Percentiles rank a stretch among this genome's conserved stretches.
These are phyloP conservation scores for Botrytis pseudocinerea DNA, from an alignment of 2,329 filamentous ascomycete species.

Conservation along the genomic window DNA sequence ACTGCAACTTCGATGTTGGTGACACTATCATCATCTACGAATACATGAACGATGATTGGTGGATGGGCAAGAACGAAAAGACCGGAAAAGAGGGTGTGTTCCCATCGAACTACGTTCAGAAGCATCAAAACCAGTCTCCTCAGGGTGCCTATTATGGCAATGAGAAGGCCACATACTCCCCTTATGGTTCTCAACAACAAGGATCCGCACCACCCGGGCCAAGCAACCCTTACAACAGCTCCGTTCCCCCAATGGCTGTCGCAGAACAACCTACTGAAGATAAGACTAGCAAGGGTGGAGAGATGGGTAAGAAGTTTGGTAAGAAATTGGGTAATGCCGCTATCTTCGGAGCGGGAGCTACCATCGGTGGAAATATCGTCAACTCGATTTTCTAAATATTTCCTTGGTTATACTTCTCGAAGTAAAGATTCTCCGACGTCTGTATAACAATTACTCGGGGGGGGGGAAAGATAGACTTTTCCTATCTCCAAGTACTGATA, in stretches of 20 bases:
- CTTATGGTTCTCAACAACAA: conserved; percentile 27
- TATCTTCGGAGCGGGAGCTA: conserved; percentile 91
- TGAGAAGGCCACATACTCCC: conserved; percentile 30
- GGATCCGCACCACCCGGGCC: conserved; percentile 46
- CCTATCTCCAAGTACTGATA: background rate
- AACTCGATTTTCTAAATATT: conserved; percentile 76
- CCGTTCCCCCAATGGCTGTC: conserved; percentile 74
- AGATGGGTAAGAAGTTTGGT: conserved; percentile 90
- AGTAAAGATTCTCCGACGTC: background rate
- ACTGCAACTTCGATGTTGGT: conserved; percentile 77
- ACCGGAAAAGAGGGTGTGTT: conserved; percentile 90
- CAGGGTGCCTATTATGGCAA: conserved; percentile 27
- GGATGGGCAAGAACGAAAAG: conserved; percentile 83
- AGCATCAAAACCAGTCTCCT: conserved; percentile 51
- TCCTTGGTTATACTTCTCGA: background rate
- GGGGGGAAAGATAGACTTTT: background rate
- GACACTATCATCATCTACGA: conserved; percentile 80
- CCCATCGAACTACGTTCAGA: conserved; percentile 83
- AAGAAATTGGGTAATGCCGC: conserved; percentile 86
- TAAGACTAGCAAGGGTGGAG: conserved; percentile 50
- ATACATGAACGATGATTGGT: conserved; percentile 98
- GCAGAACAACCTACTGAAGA: conserved; percentile 52
- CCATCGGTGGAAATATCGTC: conserved; percentile 85
- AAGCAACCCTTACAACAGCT: conserved; percentile 64
- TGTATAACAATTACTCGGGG: background rate